These are phyloP conservation scores for Cudoniella acicularis DNA, from an alignment of 495 filamentous ascomycete species.

Conservation along the genomic window DNA sequence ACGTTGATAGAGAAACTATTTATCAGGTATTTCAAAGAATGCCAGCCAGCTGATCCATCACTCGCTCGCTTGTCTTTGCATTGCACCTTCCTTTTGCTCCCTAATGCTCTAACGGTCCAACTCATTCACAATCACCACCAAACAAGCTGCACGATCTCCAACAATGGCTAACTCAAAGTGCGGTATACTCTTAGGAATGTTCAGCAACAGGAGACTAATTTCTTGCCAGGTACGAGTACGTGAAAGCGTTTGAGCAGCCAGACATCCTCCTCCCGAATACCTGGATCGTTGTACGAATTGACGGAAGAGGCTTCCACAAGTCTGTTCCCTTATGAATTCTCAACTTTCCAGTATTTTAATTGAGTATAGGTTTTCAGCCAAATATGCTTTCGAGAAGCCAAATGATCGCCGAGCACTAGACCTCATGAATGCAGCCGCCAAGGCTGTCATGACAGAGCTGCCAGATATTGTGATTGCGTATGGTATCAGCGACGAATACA, in stretches of 20 bases:
- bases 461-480: conserved; percentile 85
- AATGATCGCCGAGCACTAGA: conserved; percentile 85
- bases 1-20: too few relatives aligned
- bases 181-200: conserved; percentile 5
- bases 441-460: conserved; percentile 76
- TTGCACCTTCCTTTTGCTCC: background rate
- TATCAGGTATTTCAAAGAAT: too few relatives aligned
- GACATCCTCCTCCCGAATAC: conserved; percentile 82
- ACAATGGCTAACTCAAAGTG: conserved; percentile 66
- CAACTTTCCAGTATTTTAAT: background rate
- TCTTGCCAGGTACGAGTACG: conserved; percentile 74
- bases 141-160: too few relatives aligned
- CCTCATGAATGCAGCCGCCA: conserved; percentile 91
- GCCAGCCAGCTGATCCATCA: too few relatives aligned
- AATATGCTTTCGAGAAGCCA: conserved; percentile 83
- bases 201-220: conserved; percentile 23
- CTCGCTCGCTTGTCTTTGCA: too few relatives aligned
- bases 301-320: conserved; percentile 91
- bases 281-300: conserved; percentile 89
- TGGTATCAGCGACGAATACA: conserved; percentile 91
- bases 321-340: conserved; percentile 32
- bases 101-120: too few relatives aligned
- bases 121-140: too few relatives aligned
- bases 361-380: conserved; percentile 61
- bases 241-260: conserved; percentile 79